Percentiles rank a stretch among this genome's conserved stretches.
These are phyloP conservation scores for Thyridium curvatum DNA, from an alignment of 2,329 filamentous ascomycete species.

Conservation along the genomic window DNA sequence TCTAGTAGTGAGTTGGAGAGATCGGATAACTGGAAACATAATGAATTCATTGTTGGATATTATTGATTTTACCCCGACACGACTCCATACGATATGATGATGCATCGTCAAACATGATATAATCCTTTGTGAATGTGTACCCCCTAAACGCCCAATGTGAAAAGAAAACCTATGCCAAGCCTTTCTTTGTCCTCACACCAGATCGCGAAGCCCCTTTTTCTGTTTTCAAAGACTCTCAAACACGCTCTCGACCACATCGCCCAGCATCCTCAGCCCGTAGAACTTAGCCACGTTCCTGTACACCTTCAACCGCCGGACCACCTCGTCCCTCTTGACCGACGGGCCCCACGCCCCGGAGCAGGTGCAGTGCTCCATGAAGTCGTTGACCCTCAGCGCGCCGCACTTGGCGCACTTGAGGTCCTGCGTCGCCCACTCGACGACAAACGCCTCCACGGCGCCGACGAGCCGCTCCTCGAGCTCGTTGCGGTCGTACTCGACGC, in stretches of 20 bases:
- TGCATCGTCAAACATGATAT: too few species aligned
- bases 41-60: too few species aligned
- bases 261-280: constrained; percentile 78
- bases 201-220: too few species aligned
- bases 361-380: constrained; percentile 94
- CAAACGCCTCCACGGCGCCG: constrained; percentile 64
- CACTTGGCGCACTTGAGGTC: constrained; percentile 75
- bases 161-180: too few species aligned
- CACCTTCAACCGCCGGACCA: constrained; percentile 60
- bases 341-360: constrained; percentile 83
- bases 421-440: constrained; percentile 80
- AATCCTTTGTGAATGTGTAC: too few species aligned
- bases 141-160: too few species aligned
- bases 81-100: too few species aligned
- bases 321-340: constrained; percentile 60
- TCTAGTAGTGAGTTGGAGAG: too few species aligned
- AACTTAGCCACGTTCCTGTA: constrained; percentile 69
- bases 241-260: constrained; percentile 64
- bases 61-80: too few species aligned
- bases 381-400: constrained; percentile 73
- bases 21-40: too few species aligned
- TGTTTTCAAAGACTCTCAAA: constrained; percentile 36
- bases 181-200: too few species aligned
- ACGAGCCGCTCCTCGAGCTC: constrained; percentile 80
- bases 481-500: constrained; percentile 68